phyloP scores from a whole-genome alignment of 192 early-diverging fungal genomes.

The Podila clonocystis region DNA sequence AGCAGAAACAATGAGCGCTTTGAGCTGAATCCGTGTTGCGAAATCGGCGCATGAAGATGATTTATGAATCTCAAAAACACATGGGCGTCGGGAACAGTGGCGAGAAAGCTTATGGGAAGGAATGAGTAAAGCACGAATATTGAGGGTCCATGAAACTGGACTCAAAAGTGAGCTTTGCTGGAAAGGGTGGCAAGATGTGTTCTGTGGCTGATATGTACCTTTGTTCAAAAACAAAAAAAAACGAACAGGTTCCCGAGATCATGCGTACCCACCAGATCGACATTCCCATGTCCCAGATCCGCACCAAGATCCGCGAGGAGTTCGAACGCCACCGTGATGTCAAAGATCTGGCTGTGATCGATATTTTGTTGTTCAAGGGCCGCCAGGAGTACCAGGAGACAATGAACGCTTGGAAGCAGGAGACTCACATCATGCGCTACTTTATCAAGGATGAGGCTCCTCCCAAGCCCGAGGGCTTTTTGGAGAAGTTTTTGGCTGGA shows the following conservation, averaged over 20 bases:
- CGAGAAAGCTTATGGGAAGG: too few relatives aligned
- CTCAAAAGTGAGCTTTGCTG: not conserved
- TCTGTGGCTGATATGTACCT: not conserved
- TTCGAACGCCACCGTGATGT: slow-evolving; percentile 89
- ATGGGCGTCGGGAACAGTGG: too few relatives aligned
- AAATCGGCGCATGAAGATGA: too few relatives aligned
- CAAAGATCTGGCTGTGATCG: slow-evolving; percentile 77
- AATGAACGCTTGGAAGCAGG: slow-evolving; percentile 93
- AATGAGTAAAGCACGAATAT: too few relatives aligned
- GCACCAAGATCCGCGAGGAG: slow-evolving; percentile 87
- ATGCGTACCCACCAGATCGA: slow-evolving; percentile 79
- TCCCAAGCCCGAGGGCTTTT: slow-evolving; percentile 75
- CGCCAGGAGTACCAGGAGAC: slow-evolving; percentile 90
- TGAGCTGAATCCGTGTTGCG: too few relatives aligned
- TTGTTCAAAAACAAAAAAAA: not conserved
- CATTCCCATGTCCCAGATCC: slow-evolving; percentile 74
- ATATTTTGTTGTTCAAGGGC: slow-evolving; percentile 90
- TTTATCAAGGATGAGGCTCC: slow-evolving; percentile 80
- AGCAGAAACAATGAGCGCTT: too few relatives aligned
- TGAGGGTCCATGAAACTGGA: not conserved
- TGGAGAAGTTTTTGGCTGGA: slow-evolving; percentile 86
- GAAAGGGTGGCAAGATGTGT: not conserved
- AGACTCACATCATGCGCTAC: slow-evolving; percentile 87
- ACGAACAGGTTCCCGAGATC: slow-evolving; percentile 78
- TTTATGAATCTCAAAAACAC: too few relatives aligned